Percentiles rank a stretch among this genome's conserved stretches.
Evolutionary conservation across 306 rosid species (phyloP).

Genomic region (Vigna unguiculata): DNA sequence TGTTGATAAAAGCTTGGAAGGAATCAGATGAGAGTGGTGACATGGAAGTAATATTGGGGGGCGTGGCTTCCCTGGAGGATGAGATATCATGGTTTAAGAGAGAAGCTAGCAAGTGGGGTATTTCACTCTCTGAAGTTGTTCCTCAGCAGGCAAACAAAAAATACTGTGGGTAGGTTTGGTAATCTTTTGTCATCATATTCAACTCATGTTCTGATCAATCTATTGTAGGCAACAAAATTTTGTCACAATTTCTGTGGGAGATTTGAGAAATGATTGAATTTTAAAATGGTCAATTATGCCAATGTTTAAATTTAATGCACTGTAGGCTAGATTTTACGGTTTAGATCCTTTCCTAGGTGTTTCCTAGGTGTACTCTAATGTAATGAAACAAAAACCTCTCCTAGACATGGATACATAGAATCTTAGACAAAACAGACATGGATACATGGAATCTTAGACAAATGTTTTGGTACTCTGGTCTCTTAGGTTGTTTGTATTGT

Average conservation of each 20-base stretch:
- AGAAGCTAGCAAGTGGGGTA: conserved; percentile 68
- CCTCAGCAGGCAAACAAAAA: conserved; percentile 58
- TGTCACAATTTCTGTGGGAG: no score
- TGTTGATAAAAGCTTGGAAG: conserved; percentile 72
- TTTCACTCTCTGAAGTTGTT: conserved; percentile 54
- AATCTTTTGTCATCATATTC: neutral
- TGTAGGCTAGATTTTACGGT: neutral
- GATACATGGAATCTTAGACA: neutral
- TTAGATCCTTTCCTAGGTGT: neutral
- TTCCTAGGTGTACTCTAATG: neutral
- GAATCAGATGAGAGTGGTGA: conserved; percentile 63
- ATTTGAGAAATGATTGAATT: neutral
- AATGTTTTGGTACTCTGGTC: neutral
- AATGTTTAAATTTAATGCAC: neutral
- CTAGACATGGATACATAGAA: neutral
- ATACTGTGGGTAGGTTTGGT: conserved; percentile 63
- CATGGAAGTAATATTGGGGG: conserved; percentile 64
- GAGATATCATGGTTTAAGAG: conserved; percentile 81
- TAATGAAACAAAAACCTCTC: neutral
- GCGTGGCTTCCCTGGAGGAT: conserved; percentile 68
- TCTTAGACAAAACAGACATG: neutral
- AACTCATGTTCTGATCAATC: neutral
- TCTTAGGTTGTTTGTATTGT: neutral
- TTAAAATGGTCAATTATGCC: neutral
- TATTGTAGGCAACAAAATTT: no score